Percentiles rank a stretch among this genome's conserved stretches.
These are phyloP conservation scores for Torulaspora indica DNA, from an alignment of 805 yeast species.

Conservation along the genomic window DNA sequence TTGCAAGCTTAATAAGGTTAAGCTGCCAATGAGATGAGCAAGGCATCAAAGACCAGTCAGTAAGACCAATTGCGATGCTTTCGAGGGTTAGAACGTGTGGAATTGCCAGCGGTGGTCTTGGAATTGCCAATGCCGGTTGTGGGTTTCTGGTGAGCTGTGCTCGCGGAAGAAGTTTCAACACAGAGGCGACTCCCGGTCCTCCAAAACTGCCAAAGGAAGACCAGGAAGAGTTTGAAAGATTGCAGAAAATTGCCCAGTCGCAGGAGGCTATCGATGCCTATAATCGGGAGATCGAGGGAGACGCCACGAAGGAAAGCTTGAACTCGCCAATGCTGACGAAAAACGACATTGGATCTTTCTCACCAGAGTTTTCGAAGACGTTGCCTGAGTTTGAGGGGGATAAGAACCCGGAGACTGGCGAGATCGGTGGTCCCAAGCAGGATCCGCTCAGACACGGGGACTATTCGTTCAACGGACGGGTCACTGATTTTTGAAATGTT, in stretches of 20 bases:
- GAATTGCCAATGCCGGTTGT: background rate
- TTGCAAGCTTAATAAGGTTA: no score
- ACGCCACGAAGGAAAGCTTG: constrained; percentile 30
- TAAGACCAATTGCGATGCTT: constrained; percentile 1
- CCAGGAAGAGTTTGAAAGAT: constrained; percentile 77
- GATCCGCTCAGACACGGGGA: constrained; percentile 90
- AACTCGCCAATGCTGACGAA: constrained; percentile 37
- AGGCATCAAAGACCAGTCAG: background rate
- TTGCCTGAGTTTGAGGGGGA: constrained; percentile 96
- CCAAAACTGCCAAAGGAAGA: constrained; percentile 35
- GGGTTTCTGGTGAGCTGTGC: background rate
- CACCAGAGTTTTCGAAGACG: constrained; percentile 66
- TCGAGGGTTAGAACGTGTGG: background rate
- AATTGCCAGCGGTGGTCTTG: background rate
- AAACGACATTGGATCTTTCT: constrained; percentile 58
- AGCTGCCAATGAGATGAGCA: background rate
- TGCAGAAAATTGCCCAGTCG: constrained; percentile 74
- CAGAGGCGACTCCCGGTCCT: constrained; percentile 30
- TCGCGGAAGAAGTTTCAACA: constrained; percentile 11
- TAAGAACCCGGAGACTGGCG: constrained; percentile 89
- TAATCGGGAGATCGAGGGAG: constrained; percentile 45
- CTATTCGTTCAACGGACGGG: constrained; percentile 93
- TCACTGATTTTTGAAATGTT: constrained; percentile 84
- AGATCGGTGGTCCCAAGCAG: constrained; percentile 95
- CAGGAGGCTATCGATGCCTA: constrained; percentile 75